Conservation (phyloP, 2,329 filamentous ascomycete species). For the Fusarium albosuccineum region DNA sequence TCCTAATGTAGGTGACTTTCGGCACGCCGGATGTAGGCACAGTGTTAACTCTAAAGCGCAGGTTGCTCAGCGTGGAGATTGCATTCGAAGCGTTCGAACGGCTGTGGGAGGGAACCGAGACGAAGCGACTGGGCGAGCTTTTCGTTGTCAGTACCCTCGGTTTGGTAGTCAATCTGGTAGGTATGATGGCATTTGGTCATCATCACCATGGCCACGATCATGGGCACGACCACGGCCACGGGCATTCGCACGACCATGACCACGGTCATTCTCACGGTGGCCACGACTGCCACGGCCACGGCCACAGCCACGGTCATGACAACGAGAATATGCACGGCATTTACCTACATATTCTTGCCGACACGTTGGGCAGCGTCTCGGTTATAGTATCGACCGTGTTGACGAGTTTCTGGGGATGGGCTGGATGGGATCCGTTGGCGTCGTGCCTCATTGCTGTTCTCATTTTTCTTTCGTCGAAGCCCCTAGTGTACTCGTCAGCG, state of each 20-base stretch:
- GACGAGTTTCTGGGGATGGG: constrained; percentile 89
- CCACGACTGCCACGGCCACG: constrained; percentile 56
- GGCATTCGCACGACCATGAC: constrained; percentile 55
- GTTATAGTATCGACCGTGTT: constrained; percentile 93
- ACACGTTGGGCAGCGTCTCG: constrained; percentile 92
- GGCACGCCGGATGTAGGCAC: neutral
- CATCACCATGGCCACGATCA: constrained; percentile 65
- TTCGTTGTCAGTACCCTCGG: constrained; percentile 90
- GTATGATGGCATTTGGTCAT: constrained; percentile 85
- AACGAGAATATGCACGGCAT: constrained; percentile 99
- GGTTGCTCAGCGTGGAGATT: constrained; percentile 94
- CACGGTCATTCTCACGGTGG: constrained; percentile 56
- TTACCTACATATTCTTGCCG: constrained; percentile 93
- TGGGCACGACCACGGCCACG: constrained; percentile 45
- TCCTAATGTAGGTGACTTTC: constrained; percentile 77
- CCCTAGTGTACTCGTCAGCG: constrained; percentile 87
- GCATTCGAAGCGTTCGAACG: constrained; percentile 94
- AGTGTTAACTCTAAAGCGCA: constrained; percentile 51
- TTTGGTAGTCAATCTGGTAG: constrained; percentile 89
- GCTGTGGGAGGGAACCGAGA: constrained; percentile 84
- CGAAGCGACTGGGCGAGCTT: constrained; percentile 86
- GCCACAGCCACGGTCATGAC: constrained; percentile 68
- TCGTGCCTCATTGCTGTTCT: constrained; percentile 93
- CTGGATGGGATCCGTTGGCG: constrained; percentile 93
- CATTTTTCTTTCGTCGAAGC: constrained; percentile 92